Evolutionary conservation across 352 stramenopile genomes (phyloP), one percentile per base, ranked within the genome.

Genomic region (Globisporangium perplexum): DNA sequence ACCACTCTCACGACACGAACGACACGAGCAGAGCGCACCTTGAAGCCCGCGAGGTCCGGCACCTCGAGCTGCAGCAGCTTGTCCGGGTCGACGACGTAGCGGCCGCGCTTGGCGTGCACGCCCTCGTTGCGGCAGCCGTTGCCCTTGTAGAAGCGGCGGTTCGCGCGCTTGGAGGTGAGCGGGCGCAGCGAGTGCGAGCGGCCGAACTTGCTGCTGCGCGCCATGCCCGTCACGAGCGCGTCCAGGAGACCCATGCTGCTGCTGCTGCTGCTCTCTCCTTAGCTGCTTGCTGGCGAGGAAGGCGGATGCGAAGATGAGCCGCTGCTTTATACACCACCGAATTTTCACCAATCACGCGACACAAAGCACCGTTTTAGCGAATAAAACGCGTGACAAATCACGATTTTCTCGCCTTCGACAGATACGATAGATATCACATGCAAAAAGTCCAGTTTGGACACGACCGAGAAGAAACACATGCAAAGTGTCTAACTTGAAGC

Each of bases 61-160:
- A 97, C 89, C 56, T 98, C 76, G 50, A 98, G 77, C 71, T 96
- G 66, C 52, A 98, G 72, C 58, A 96, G 77, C 67, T 97, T 97
- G 60, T 90, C 76, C 49, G 76, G 64, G 74, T 98, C 88, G 17
- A 96, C 75, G 57, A 97, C 70, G 72, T 97, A 98, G 74, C 83
- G 89, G 59, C 87, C 91, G 62, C 81, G 78, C 66, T 98, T 98
- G 65, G 62, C 86, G 63, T 92, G 93, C 31, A 93, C 70, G 46
- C 93, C 93, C 62, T 98, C 90, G 62, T 95, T 97, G 28, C 90
- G 93, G 63, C 77, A 92, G 65, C 90, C 89, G 51, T 98, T 98
- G 31, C 93, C 93, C 70, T 98, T 98, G 81, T 98, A 98, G 73
- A 96, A 98, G 57, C 93, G 90, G 70, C 95, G 95, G 62, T 95